phyloP scores from a whole-genome alignment of 148 eudicot species.

The Diospyros lotus region DNA sequence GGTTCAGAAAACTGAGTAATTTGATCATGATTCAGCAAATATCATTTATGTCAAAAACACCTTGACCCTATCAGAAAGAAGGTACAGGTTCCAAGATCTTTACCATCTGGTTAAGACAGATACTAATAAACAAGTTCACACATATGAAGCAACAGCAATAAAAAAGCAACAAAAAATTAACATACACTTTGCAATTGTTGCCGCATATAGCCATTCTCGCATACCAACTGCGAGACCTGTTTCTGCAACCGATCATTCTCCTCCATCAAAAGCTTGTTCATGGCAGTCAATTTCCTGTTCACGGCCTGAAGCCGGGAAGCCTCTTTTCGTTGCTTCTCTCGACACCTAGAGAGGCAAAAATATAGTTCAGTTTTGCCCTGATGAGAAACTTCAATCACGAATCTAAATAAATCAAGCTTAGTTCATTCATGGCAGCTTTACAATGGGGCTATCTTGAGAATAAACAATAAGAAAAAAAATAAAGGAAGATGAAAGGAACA shows the following conservation, averaged over 20 bases:
- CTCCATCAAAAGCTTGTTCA: slow-evolving; percentile 96
- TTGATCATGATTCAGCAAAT: background rate
- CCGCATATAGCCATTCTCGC: slow-evolving; percentile 92
- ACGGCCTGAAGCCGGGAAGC: slow-evolving; percentile 75
- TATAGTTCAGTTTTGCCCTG: background rate
- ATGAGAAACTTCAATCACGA: background rate
- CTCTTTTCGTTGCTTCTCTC: slow-evolving; percentile 95
- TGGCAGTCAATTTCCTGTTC: slow-evolving; percentile 75
- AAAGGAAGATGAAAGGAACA: no score
- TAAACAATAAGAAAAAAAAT: no score
- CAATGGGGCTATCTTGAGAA: no score
- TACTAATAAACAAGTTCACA: background rate
- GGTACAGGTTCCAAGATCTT: background rate
- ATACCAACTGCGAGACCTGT: slow-evolving; percentile 88
- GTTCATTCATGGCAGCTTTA: background rate
- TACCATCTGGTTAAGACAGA: background rate
- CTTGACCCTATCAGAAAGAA: background rate
- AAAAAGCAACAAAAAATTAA: background rate
- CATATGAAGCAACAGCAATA: background rate
- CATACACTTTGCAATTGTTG: slow-evolving; percentile 89
- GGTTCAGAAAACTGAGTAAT: background rate
- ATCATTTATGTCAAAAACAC: background rate
- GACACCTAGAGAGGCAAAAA: slow-evolving; percentile 46
- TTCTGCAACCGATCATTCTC: slow-evolving; percentile 97
- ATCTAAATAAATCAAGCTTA: background rate